Percentiles rank a stretch among this genome's conserved stretches.
These are phyloP conservation scores for Ampelocalamus luodianensis DNA, from an alignment of 176 grass and related monocot genomes.

Conservation along the genomic window DNA sequence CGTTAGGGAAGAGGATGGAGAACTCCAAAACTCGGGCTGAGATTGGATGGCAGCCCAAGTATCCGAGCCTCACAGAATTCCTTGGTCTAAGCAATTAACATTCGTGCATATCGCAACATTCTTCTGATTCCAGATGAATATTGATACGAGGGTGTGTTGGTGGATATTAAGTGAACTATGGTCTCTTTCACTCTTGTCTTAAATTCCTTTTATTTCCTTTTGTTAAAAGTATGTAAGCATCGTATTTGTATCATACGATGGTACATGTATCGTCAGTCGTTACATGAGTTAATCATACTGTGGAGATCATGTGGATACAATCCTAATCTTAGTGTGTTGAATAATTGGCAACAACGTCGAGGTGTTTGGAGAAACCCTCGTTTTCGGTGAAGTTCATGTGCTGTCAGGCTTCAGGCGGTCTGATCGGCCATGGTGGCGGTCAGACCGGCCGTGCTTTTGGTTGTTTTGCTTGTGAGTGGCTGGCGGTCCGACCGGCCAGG, in stretches of 20 bases:
- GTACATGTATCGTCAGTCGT: too few relatives aligned
- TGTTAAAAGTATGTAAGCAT: background rate
- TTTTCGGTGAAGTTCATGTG: too few relatives aligned
- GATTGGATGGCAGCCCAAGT: slow-evolving; percentile 78
- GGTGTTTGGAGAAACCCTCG: too few relatives aligned
- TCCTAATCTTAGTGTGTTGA: too few relatives aligned
- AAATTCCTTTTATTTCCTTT: background rate
- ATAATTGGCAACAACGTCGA: too few relatives aligned
- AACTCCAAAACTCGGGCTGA: slow-evolving; percentile 82
- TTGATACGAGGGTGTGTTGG: background rate
- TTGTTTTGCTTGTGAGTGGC: too few relatives aligned
- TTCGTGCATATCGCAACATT: background rate
- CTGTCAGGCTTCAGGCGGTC: too few relatives aligned
- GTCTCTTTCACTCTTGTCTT: background rate
- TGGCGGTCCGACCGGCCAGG: too few relatives aligned
- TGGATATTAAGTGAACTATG: background rate
- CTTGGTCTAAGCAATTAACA: slow-evolving; percentile 59
- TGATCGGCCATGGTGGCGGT: too few relatives aligned
- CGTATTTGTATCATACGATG: background rate
- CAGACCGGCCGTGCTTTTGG: too few relatives aligned
- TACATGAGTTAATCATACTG: background rate
- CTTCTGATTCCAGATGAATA: slow-evolving; percentile 13
- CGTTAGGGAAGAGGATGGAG: slow-evolving; percentile 80
- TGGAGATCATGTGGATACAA: too few relatives aligned
- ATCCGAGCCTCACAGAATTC: slow-evolving; percentile 66